Conservation (phyloP, 2,329 filamentous ascomycete species). For the Botrytis porri region DNA sequence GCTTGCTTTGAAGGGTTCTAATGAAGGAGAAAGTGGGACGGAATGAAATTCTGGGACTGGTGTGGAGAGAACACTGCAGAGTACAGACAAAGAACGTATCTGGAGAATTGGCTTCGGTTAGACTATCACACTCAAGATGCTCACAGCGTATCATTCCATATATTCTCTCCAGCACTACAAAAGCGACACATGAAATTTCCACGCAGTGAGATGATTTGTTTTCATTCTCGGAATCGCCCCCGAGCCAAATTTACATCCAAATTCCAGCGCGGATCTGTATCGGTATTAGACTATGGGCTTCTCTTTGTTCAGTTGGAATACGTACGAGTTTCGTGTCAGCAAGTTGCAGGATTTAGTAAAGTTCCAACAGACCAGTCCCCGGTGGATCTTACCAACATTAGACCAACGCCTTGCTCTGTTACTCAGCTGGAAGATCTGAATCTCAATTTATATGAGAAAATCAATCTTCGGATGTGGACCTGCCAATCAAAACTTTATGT, state of each 20-base stretch:
- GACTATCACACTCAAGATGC: not conserved
- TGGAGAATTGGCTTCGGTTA: not conserved
- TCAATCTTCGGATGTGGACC: not conserved
- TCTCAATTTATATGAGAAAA: not conserved
- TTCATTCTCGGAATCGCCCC: not conserved
- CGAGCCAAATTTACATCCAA: not conserved
- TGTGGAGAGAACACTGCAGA: conserved; percentile 26
- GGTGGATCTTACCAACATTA: not conserved
- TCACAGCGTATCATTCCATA: accelerated
- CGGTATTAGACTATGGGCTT: accelerated
- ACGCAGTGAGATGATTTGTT: accelerated
- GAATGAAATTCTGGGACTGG: conserved; percentile 30
- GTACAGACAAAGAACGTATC: not conserved
- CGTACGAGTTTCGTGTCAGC: not conserved
- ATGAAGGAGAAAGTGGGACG: conserved; percentile 29
- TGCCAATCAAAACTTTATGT: not conserved
- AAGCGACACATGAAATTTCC: not conserved
- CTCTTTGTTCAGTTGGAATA: not conserved
- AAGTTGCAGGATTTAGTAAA: not conserved
- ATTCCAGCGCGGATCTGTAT: not conserved
- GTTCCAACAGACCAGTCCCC: not conserved
- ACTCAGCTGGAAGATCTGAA: accelerated
- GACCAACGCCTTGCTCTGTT: not conserved
- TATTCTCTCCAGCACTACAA: not conserved
- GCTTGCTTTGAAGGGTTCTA: conserved; percentile 22